Percentiles rank a stretch among this genome's conserved stretches.
Conservation (phyloP, 257 asterid genomes). For the Rauvolfia tetraphylla region DNA sequence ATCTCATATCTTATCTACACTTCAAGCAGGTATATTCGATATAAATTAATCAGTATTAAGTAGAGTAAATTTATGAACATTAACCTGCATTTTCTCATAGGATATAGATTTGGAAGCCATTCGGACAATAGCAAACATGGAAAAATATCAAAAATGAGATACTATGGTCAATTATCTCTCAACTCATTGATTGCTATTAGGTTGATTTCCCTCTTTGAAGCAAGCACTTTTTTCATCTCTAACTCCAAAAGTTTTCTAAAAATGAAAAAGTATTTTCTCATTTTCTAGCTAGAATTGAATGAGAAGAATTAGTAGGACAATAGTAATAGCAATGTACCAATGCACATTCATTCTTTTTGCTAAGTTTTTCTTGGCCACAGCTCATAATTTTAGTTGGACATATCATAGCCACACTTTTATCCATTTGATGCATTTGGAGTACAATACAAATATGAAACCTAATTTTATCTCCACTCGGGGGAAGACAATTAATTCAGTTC, state of each 20-base stretch:
- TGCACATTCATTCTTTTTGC: not conserved
- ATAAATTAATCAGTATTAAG: too few relatives aligned
- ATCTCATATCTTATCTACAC: too few relatives aligned
- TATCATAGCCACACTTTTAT: not conserved
- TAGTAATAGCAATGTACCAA: not conserved
- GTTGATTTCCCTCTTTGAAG: not conserved
- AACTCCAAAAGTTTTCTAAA: not conserved
- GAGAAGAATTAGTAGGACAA: not conserved
- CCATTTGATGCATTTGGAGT: conserved; percentile 1
- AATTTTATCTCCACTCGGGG: not conserved
- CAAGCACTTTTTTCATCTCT: not conserved
- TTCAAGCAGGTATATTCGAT: not conserved
- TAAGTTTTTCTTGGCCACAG: not conserved
- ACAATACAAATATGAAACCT: too few relatives aligned
- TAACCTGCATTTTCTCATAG: not conserved
- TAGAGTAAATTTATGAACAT: conserved; percentile 3
- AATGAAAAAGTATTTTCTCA: not conserved
- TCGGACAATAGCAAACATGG: not conserved
- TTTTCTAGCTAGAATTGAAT: not conserved
- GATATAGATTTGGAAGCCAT: not conserved
- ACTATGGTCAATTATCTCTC: not conserved
- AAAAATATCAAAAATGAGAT: not conserved
- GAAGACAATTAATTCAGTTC: not conserved
- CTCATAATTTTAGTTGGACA: not conserved
- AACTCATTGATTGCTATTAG: not conserved